A percentile compares a stretch with the other conserved stretches of the same genome.
phyloP scores from a whole-genome alignment of 2,329 filamentous ascomycete species.

The Hypocrella siamensis region DNA sequence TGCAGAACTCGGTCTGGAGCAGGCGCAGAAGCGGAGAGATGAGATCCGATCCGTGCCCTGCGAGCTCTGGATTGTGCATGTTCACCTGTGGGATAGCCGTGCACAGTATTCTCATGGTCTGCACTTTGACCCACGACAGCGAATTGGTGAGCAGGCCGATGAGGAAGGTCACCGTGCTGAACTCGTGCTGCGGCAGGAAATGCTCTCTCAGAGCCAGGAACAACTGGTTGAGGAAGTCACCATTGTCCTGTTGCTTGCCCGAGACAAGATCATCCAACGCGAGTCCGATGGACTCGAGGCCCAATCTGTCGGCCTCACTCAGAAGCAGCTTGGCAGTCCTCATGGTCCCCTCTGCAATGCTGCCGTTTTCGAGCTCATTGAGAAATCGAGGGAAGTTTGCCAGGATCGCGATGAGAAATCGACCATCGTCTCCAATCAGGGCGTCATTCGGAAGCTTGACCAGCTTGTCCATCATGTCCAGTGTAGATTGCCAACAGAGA shows the following conservation, averaged over 20 bases:
- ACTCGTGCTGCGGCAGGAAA: constrained; percentile 72
- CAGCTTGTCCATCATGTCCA: constrained; percentile 64
- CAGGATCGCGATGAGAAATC: constrained; percentile 71
- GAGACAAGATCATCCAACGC: constrained; percentile 57
- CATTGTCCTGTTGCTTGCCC: constrained; percentile 47
- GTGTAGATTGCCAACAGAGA: constrained; percentile 59
- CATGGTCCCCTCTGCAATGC: constrained; percentile 37
- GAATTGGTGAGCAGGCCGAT: constrained; percentile 86
- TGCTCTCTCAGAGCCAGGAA: constrained; percentile 59
- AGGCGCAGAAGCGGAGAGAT: constrained; percentile 84
- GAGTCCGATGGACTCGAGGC: constrained; percentile 48
- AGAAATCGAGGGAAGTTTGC: constrained; percentile 86
- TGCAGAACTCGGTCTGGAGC: constrained; percentile 84
- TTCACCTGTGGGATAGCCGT: constrained; percentile 79
- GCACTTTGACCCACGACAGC: constrained; percentile 76
- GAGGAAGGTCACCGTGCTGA: constrained; percentile 73
- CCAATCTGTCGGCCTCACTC: constrained; percentile 56
- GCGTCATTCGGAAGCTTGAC: constrained; percentile 64
- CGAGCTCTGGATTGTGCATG: constrained; percentile 81
- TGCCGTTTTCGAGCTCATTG: constrained; percentile 54
- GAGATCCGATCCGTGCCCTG: constrained; percentile 80
- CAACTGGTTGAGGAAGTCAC: constrained; percentile 63
- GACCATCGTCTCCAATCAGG: constrained; percentile 67
- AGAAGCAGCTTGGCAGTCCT: constrained; percentile 55
- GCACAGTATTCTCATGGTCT: constrained; percentile 81